These are phyloP conservation scores for Saccharomycopsis hybrid DNA, from an alignment of 1,139 yeast species.

Conservation along the genomic window DNA sequence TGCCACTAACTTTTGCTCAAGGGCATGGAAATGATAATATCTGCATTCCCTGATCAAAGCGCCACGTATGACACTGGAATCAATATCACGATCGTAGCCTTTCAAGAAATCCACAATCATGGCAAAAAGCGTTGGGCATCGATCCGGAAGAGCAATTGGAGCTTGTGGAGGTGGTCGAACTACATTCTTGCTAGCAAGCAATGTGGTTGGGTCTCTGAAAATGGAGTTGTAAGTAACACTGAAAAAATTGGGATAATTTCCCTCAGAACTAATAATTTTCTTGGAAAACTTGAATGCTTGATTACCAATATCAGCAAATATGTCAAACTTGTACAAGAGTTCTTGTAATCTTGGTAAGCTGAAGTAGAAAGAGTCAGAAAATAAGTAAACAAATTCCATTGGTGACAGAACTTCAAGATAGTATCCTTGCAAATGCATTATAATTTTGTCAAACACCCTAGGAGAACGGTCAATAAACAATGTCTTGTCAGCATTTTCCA, in stretches of 20 bases:
- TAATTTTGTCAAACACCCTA: slow-evolving; percentile 56
- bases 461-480: slow-evolving; percentile 80
- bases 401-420: slow-evolving; percentile 53
- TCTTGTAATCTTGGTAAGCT: slow-evolving; percentile 51
- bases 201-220: slow-evolving; percentile 39
- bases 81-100: slow-evolving; percentile 46
- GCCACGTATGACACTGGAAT: slow-evolving; percentile 48
- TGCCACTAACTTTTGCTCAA: slow-evolving; percentile 65
- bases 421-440: slow-evolving; percentile 74
- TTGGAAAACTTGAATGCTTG: slow-evolving; percentile 53
- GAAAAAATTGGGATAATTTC: slow-evolving; percentile 75
- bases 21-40: slow-evolving; percentile 67
- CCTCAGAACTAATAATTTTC: slow-evolving; percentile 45
- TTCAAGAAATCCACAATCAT: slow-evolving; percentile 50
- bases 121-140: slow-evolving; percentile 43
- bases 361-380: slow-evolving; percentile 72
- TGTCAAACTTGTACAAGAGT: slow-evolving; percentile 46
- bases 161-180: slow-evolving; percentile 75
- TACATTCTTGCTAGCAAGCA: slow-evolving; percentile 37
- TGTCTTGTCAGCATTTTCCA: slow-evolving; percentile 36
- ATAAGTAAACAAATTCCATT: slow-evolving; percentile 52
- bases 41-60: slow-evolving; percentile 61
- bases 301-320: slow-evolving; percentile 59
- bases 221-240: slow-evolving; percentile 51
- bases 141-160: slow-evolving; percentile 52